Percentiles rank a stretch among this genome's conserved stretches.
Evolutionary conservation across 768 basidiomycete genomes (phyloP).

Genomic region (Leccinum uliginosum): DNA sequence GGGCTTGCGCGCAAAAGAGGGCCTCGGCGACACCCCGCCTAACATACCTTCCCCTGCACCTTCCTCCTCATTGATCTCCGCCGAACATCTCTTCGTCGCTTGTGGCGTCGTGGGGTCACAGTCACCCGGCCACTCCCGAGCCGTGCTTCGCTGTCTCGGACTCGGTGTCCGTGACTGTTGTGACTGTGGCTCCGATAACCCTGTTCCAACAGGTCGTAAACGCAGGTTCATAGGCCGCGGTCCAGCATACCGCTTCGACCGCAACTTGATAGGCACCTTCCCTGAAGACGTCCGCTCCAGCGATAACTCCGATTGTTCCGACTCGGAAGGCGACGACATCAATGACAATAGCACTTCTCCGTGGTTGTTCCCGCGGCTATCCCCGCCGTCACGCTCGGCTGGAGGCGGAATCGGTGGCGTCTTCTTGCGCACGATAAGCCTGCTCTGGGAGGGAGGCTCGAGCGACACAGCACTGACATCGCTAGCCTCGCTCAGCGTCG

Average conservation of each 20-base stretch:
- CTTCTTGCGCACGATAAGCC: conserved; percentile 37
- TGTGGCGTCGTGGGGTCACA: conserved; percentile 55
- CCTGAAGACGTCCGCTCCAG: conserved; percentile 30
- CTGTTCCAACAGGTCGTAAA: conserved; percentile 29
- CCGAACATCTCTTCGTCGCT: conserved; percentile 44
- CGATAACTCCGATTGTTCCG: conserved; percentile 39
- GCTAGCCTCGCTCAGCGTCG: conserved; percentile 24
- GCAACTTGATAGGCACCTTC: conserved; percentile 39
- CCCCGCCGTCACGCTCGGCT: background rate
- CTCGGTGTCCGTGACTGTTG: conserved; percentile 33
- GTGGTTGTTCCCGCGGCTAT: background rate
- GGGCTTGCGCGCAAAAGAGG: conserved; percentile 25
- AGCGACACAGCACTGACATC: conserved; percentile 16
- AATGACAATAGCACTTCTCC: too few species aligned
- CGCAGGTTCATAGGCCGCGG: conserved; percentile 46
- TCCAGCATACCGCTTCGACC: conserved; percentile 45
- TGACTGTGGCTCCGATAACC: conserved; percentile 26
- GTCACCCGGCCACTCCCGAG: conserved; percentile 52
- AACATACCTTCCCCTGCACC: background rate
- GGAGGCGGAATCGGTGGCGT: conserved; percentile 27
- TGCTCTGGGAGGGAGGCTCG: conserved; percentile 25
- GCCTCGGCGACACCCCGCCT: conserved; percentile 19
- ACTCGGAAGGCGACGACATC: conserved; percentile 17
- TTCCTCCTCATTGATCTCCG: conserved; percentile 19
- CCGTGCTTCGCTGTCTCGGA: conserved; percentile 45